Base-by-base conservation (phyloP, 2,329 filamentous ascomycete genomes). In the Trichoderma oligosporum region DNA sequence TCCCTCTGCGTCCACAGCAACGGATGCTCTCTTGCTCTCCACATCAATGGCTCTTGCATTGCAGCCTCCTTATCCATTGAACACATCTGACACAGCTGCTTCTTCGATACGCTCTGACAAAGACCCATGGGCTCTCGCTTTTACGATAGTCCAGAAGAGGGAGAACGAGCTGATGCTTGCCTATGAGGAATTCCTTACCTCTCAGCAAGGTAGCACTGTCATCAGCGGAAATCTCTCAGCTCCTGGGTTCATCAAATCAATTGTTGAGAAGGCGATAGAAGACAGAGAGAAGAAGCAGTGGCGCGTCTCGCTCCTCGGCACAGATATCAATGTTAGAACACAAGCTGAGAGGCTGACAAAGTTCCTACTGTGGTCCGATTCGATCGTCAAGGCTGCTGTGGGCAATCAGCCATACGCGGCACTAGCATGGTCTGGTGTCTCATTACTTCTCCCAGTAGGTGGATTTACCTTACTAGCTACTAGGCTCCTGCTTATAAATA, bases 401-500 rank as follows among this genome's bases (percentile, higher is more conserved):
- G 66, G 55, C 24, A 48, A 45, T 20, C 64, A 67, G 42, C 65
- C 64, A 9, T 62, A 64, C 45, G 59, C 63, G 9, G 62, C 63
- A 18, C 38, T 68, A 41, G 66, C 63, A 25, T 67, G 66, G 66
- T 62, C 65, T 2, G 66, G 64, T 29, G 59, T 65, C 29, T 61
- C 65, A 22, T 38, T 66, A 1, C 49, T 63, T 44, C 60, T 67
- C 20, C 58, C 64, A 1, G 65, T 66, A 60, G 35, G 61, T 53
- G 11, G 14, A 7, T 20, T 42, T 20, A 20, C 8, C 7, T 33
- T 20, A 22, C 12, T 29, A 11, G 14, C 8, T 22, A 47, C 22
- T 47, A n/a, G 7, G 20, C 24, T 6, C 12, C 7, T 11, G 27
- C 27, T 31, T 11, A 31, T 24, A n/a, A 18, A 14, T n/a, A 5